Evolutionary conservation across 345 rosid species (phyloP), one percentile per base, ranked within the genome.

Genomic region (Populus alba): DNA sequence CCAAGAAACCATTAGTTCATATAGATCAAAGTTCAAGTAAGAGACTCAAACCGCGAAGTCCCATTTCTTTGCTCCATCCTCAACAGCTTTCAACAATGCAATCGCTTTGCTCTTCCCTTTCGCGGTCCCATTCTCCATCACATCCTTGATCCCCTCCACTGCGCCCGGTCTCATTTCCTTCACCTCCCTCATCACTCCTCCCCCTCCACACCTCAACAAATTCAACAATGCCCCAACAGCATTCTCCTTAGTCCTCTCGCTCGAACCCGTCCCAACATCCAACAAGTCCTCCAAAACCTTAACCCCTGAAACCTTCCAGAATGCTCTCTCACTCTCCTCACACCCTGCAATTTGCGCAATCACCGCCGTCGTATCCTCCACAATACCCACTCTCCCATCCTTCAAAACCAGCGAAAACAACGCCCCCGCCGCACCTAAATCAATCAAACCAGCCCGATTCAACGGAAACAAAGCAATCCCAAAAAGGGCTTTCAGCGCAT

Each of bases 341-440:
- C 97, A 91, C n/a, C 99, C 97, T 17, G 94, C 98, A 3, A 95
- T 81, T 82, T 95, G 99, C 33, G 97, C 96, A 69, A 92, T 79
- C 78, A 95, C 99, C 35, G 98, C 99, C 73, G 91, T 90, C 17
- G 99, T 92, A 77, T 95, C 99, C 83, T 95, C 99, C 73, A 95
- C 91, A 37, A 95, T 84, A 71, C 99, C 99, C 22, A 79, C 87
- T 61, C 96, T 81, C n/a, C 92, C 92, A 68, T 92, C 98, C 77
- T 88, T 91, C 15, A 95, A 74, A 39, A 92, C 89, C 7, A 92
- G 71, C 0, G 93, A 88, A 51, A 95, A 89, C 66, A 95, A 82
- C 1, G 96, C 83, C 16, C 88, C 84, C 17, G 87, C 86, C 43
- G 88, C 92, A 43, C 98, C 96, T 6, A 95, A 88, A 1, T 86